Evolutionary conservation across 306 rosid genomes (phyloP).

Genomic region (Luffa acutangula): DNA sequence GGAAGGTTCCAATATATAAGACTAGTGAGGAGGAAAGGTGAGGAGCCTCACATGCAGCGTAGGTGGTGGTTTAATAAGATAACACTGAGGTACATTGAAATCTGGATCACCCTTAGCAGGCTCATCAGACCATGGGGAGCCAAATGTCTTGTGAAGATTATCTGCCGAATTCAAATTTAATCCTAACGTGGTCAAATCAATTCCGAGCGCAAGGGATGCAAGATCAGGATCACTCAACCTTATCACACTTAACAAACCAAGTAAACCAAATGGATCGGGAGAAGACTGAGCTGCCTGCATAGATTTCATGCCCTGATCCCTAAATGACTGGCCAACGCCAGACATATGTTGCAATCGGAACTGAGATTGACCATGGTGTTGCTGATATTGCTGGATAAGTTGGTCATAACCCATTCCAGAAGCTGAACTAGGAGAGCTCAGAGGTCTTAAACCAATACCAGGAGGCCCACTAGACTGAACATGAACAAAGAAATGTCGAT

Average conservation of each 20-base stretch:
- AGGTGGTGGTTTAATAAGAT: conserved; percentile 72
- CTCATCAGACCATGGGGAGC: conserved; percentile 97
- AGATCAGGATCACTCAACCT: conserved; percentile 88
- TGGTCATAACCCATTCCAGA: conserved; percentile 90
- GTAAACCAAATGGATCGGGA: conserved; percentile 84
- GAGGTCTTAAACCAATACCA: conserved; percentile 86
- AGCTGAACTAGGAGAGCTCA: conserved; percentile 66
- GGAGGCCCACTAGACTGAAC: conserved; percentile 86
- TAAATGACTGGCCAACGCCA: conserved; percentile 57
- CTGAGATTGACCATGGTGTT: conserved; percentile 77
- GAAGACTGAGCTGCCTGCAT: conserved; percentile 50
- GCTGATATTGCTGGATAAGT: conserved; percentile 82
- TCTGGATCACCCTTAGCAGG: conserved; percentile 94
- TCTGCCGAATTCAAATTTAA: conserved; percentile 89
- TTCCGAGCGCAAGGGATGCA: conserved; percentile 91
- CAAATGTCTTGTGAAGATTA: conserved; percentile 91
- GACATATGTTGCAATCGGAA: conserved; percentile 85
- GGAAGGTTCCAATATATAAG: not conserved
- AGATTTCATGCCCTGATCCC: conserved; percentile 78
- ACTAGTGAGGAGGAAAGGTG: not conserved
- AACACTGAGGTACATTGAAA: conserved; percentile 79
- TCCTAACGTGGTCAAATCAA: conserved; percentile 87
- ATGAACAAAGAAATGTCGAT: not conserved
- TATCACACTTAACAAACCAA: conserved; percentile 85
- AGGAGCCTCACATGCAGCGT: conserved; percentile 53